Evolutionary conservation across 2,329 filamentous ascomycete genomes (phyloP), one percentile per base, ranked within the genome.

Genomic region (Phaeosphaeria sp.): DNA sequence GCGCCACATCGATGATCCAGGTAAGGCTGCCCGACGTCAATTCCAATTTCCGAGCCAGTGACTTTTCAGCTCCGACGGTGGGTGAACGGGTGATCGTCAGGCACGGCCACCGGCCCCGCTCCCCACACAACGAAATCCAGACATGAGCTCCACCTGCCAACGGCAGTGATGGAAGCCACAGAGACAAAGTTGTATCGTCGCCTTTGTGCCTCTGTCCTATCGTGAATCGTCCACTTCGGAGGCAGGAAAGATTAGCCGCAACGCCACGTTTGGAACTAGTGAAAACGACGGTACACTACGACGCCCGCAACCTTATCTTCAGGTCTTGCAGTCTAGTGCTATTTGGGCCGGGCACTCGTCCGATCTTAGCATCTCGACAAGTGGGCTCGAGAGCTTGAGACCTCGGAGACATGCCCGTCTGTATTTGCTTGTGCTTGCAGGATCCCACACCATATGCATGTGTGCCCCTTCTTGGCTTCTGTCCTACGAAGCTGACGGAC

Each of bases 241-340:
- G 30, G 11, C 30, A 13, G 11, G 11, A 36, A 36, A 36, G 30
- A 13, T 36, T n/a, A 21, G 18, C 21, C 42, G 21, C n/a, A 18
- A 22, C 42, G 42, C 42, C 42, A 44, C 18, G 42, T 44, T 44
- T 44, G 42, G 22, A 18, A 47, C 17, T 47, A 23, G 21, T 23
- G 13, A n/a, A 21, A 6, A 10, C 21, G n/a, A 25, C 44, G 44
- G 21, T n/a, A 47, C 23, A 18, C 44, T 49, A 36, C 27, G 18
- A 11, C 25, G 20, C 46, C 46, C 46, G 46, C 46, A 49, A 27
- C 46, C 27, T 47, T 49, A 49, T 49, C 46, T 44, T 15, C 18
- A 21, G 42, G 42, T 13, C 18, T 7, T 20, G 42, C 42, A 22
- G 18, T 21, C 42, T 44, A 44, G 42, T 21, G 10, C 21, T 13